Conservation (phyloP, 2,329 filamentous ascomycete species). For the Colletotrichum sp. region DNA sequence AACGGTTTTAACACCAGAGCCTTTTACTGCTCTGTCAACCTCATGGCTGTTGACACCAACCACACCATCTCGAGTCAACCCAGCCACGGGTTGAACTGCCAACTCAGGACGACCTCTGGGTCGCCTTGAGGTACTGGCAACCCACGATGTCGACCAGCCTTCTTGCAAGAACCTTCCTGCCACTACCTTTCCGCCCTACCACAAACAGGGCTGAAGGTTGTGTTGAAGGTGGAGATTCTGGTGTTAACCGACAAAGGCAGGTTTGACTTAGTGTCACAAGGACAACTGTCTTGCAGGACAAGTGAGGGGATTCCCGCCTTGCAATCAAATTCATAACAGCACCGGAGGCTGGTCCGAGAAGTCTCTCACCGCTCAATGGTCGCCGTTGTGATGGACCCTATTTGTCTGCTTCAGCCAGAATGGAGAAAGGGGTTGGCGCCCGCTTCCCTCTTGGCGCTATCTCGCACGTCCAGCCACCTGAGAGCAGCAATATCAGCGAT, state of each 20-base stretch:
- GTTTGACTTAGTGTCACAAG: neutral
- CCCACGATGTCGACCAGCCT: neutral
- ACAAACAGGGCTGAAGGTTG: neutral
- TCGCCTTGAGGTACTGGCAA: neutral
- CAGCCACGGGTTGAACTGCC: neutral
- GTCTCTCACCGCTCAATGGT: neutral
- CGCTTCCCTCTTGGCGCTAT: neutral
- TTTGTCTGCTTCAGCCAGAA: neutral
- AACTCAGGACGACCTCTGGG: neutral
- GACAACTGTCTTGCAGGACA: neutral
- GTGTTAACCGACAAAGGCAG: neutral
- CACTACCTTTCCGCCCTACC: neutral
- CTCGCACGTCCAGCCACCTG: neutral
- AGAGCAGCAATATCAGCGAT: neutral
- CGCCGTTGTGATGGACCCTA: neutral
- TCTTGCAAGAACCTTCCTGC: neutral
- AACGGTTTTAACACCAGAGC: neutral
- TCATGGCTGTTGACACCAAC: neutral
- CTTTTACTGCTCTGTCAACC: neutral
- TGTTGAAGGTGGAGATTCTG: neutral
- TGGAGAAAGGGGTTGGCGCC: neutral
- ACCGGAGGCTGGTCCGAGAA: neutral
- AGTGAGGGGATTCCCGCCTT: neutral
- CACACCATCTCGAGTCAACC: slow-evolving; percentile 1
- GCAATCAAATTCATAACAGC: neutral